Percentiles rank a stretch among this genome's conserved stretches.
Evolutionary conservation across 495 filamentous ascomycete genomes (phyloP).

Genomic region (Lasiosphaeris hirsuta): DNA sequence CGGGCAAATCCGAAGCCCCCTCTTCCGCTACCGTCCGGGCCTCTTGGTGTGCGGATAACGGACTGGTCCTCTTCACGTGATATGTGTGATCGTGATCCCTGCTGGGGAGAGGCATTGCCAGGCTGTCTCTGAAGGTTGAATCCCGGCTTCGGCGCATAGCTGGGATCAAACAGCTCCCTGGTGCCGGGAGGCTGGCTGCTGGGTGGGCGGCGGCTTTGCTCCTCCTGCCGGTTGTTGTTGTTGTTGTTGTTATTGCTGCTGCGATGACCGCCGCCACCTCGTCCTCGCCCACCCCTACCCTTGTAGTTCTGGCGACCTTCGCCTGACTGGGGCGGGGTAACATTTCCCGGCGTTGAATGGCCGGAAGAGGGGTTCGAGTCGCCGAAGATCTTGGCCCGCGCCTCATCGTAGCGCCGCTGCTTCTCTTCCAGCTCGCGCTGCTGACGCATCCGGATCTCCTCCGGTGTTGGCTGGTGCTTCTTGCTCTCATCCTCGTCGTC

Average conservation of each 20-base stretch:
- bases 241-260: constrained; percentile 10
- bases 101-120: constrained; percentile 46
- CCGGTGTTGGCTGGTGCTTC: constrained; percentile 59
- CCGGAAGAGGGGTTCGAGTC: constrained; percentile 53
- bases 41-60: constrained; percentile 62
- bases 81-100: constrained; percentile 42
- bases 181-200: constrained; percentile 24
- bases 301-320: constrained; percentile 33
- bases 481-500: constrained; percentile 64
- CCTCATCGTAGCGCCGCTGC: constrained; percentile 83
- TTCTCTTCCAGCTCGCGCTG: constrained; percentile 80
- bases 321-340: constrained; percentile 57
- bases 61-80: constrained; percentile 45
- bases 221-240: constrained; percentile 23
- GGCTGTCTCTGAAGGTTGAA: constrained; percentile 48
- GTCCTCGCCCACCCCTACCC: constrained; percentile 21
- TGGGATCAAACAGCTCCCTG: constrained; percentile 69
- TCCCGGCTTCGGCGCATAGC: constrained; percentile 59
- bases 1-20: constrained; percentile 62
- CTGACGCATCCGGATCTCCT: constrained; percentile 70
- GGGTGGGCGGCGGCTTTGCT: constrained; percentile 14
- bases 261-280: constrained; percentile 22
- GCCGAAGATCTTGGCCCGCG: constrained; percentile 78
- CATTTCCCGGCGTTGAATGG: constrained; percentile 47
- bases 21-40: constrained; percentile 71